Evolutionary conservation across 768 basidiomycete species (phyloP), one percentile per base, ranked within the genome.

Genomic region (Collybiopsis confluens): DNA sequence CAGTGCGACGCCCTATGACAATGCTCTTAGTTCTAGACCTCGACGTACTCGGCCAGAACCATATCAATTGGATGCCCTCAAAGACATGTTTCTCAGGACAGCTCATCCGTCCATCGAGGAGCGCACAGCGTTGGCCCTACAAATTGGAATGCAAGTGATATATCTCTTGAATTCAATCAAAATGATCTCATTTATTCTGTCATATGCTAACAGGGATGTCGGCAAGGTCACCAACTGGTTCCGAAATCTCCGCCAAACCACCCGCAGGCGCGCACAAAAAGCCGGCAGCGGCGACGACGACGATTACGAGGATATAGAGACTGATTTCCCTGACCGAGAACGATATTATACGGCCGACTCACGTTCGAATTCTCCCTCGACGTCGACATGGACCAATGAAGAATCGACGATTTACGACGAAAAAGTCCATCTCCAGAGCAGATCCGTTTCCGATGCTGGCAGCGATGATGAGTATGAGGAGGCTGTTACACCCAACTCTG

Each of bases 221-320:
- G 85, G 83, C 58, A 90, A 89, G 69, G 88, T 92, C 49, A 90
- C 89, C 16, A 92, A 92, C 65, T 92, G 89, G 89, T 91, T 91
- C 75, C 77, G 89, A 33, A 92, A 92, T 64, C 75, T 91, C 54
- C 80, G 89, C 35, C 89, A 92, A 70, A 87, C 86, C 16, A 78
- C 88, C n/a, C 72, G 88, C 40, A 90, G 84, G 68, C 82, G 88
- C 21, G 77, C 80, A 54, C 82, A 76, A 69, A 80, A 71, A 58
- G 45, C n/a, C 43, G 48, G 52, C 15, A 72, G 76, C 60, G 74
- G 75, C 47, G 72, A 72, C 23, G 76, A 75, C 56, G 74, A 78
- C 45, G 78, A 78, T 58, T 73, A 72, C 55, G 47, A 48, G 18
- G 33, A 48, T 21, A 5, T 13, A 33, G 47, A 48, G 13, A 35